Base-by-base conservation (phyloP, 441 rosid genomes). In the Sinapis alba region DNA sequence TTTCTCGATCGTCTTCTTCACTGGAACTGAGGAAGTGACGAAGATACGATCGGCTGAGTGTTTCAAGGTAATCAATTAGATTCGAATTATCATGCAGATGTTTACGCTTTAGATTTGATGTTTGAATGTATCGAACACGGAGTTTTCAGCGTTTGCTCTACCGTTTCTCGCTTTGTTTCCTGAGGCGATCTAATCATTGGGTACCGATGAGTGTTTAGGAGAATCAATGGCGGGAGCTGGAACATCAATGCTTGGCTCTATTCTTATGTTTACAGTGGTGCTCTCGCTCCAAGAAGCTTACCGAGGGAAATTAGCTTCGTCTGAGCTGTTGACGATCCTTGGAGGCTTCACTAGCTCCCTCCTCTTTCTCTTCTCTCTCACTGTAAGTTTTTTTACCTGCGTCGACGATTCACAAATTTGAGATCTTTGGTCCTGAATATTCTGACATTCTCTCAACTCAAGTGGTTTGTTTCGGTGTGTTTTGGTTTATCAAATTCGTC, bases 161-260 rank as follows among this genome's bases (percentile, higher is more conserved):
- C n/a, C n/a, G 26, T 7, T 59, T 28, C 6, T 60, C 64, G 41
- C 3, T 60, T 32, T 23, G 68, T 24, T 65, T 47, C 41, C 60
- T 50, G 45, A 51, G 0, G 21, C 34, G 51, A 68, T 27, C 1
- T 28, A n/a, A 11, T 18, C 13, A 27, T 11, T 59, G n/a, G n/a
- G n/a, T 50, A 0, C 56, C 56, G 23, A 8, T 1, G 38, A 23
- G 24, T 1, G 24, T 23, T 23, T 1, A 23, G 24, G 24, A 23
- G 32, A 28, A 28, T 28, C 32, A 32, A 32, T 85, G 90, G 89
- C 87, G 50, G 91, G 89, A 50, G 27, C 86, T 34, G 92, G 91
- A 62, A 90, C 88, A 68, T 86, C 93, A 1, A 92, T 92, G 90
- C 60, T 87, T 11, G 88, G 85, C 65, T 86, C 96, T 6, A 78